Evolutionary conservation across 169 alveolate genomes (phyloP).

Genomic region (Eimeria necatrix): DNA sequence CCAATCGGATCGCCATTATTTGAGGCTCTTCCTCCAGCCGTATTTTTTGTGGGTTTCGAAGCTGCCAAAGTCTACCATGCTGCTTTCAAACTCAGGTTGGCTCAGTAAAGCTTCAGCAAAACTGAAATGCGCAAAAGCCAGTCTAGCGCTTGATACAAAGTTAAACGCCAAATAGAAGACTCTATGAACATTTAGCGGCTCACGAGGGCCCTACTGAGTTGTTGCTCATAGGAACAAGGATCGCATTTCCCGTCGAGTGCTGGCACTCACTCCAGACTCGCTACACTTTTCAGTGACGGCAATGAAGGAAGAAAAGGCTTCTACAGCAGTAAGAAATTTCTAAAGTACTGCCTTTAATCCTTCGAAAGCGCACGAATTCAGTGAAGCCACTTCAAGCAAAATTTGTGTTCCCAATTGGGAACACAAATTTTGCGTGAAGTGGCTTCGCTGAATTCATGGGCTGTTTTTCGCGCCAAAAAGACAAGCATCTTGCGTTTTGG

Average conservation of each 20-base stretch:
- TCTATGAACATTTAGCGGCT: no score
- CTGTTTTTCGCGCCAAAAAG: no score
- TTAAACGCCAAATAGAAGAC: no score
- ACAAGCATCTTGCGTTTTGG: no score
- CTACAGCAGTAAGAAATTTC: conserved; percentile 65
- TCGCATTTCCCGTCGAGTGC: conserved; percentile 73
- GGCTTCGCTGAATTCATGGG: no score
- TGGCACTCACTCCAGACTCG: conserved; percentile 68
- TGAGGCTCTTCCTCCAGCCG: conserved; percentile 74
- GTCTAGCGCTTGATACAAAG: no score
- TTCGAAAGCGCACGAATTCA: background rate
- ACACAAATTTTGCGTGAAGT: no score
- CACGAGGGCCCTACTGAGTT: background rate
- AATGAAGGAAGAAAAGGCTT: conserved; percentile 37
- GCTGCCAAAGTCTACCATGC: conserved; percentile 68
- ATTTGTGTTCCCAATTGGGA: no score
- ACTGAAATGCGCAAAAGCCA: background rate
- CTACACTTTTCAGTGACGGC: conserved; percentile 57
- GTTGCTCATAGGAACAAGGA: conserved; percentile 66
- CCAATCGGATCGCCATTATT: conserved; percentile 52
- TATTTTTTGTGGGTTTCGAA: conserved; percentile 54
- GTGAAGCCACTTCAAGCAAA: background rate
- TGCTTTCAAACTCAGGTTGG: conserved; percentile 65
- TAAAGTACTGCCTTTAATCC: background rate
- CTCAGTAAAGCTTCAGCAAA: background rate